Evolutionary conservation across 768 basidiomycete genomes (phyloP).

Genomic region (Lyophyllum atratum): DNA sequence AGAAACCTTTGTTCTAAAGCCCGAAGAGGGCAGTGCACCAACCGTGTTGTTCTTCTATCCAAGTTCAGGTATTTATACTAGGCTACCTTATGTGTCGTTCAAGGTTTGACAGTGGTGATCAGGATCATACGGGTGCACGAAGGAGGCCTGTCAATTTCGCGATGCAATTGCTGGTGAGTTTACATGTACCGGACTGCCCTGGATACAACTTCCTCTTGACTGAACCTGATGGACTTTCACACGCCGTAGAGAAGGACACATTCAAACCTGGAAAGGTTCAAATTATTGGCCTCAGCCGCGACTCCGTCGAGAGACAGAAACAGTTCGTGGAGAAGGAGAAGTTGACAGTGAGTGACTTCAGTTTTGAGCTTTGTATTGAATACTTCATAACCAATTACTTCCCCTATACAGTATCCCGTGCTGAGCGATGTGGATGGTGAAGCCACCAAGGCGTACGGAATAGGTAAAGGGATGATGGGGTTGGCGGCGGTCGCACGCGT

Average conservation of each 20-base stretch:
- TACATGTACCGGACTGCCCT: neutral
- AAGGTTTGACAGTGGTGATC: neutral
- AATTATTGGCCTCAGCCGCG: constrained; percentile 75
- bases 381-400: neutral
- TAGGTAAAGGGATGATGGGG: constrained; percentile 72
- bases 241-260: constrained; percentile 52
- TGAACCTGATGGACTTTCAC: neutral
- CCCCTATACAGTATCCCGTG: constrained; percentile 65
- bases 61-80: constrained; percentile 49
- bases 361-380: neutral
- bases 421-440: constrained; percentile 70
- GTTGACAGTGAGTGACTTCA: constrained; percentile 48
- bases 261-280: constrained; percentile 66
- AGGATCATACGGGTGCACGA: constrained; percentile 81
- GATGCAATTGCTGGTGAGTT: constrained; percentile 68
- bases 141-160: constrained; percentile 80
- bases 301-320: constrained; percentile 73
- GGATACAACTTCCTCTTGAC: neutral
- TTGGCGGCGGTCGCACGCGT: constrained; percentile 58
- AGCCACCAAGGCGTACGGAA: constrained; percentile 62
- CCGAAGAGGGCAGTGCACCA: constrained; percentile 58
- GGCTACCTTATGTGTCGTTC: neutral
- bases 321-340: constrained; percentile 71
- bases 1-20: constrained; percentile 57
- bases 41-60: constrained; percentile 82